A percentile compares a stretch with the other conserved stretches of the same genome.
phyloP scores from a whole-genome alignment of 805 yeast species.

The Metschnikowia lochheadii region DNA sequence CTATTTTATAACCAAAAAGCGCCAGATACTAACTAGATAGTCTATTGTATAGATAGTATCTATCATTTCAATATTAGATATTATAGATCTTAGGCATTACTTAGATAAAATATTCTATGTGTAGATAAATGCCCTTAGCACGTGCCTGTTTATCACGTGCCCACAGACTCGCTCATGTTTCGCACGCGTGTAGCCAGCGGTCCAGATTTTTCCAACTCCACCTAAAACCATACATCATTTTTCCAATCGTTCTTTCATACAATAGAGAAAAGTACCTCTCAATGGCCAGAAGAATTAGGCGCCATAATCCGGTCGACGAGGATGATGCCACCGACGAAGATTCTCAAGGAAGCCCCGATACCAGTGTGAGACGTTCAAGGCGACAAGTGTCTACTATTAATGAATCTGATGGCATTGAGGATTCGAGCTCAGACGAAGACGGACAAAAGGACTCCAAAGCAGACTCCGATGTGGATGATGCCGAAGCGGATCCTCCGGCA shows the following conservation, averaged over 20 bases:
- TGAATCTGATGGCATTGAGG: constrained; percentile 12
- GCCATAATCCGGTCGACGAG: constrained; percentile 10
- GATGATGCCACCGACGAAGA: constrained; percentile 6
- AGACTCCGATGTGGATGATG: constrained; percentile 13
- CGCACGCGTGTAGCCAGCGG: constrained; percentile 3
- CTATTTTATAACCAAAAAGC: neutral
- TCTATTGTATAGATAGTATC: no score
- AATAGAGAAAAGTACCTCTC: constrained; percentile 8
- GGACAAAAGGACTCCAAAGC: neutral
- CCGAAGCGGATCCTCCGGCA: neutral
- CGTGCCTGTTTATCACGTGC: neutral
- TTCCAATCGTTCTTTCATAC: constrained; percentile 16
- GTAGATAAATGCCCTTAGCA: neutral
- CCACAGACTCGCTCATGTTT: neutral
- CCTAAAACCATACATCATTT: constrained; percentile 4
- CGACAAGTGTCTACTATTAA: constrained; percentile 13
- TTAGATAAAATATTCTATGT: neutral
- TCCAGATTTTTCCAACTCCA: neutral
- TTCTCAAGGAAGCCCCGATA: neutral
- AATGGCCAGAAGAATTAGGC: constrained; percentile 18
- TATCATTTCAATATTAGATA: neutral
- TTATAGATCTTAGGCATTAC: neutral
- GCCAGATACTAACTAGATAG: no score
- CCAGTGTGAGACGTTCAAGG: constrained; percentile 10
- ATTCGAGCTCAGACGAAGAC: constrained; percentile 1